Percentiles rank a stretch among this genome's conserved stretches.
Conservation (phyloP, 495 filamentous ascomycete genomes). For the Jackrogersella minutella region DNA sequence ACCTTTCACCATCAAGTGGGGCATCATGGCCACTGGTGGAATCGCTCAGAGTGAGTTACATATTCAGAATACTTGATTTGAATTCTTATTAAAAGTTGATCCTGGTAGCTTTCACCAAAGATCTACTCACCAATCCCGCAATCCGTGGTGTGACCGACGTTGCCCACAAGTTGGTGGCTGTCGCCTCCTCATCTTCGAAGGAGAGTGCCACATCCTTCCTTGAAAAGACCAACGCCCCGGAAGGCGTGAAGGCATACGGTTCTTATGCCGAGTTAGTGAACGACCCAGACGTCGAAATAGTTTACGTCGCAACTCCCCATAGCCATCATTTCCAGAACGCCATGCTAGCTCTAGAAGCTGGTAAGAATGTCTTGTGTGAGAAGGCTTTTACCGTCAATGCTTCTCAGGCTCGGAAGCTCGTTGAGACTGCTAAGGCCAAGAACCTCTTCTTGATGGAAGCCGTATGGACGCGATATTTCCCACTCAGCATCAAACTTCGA, state of each 20-base stretch:
- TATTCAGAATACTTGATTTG: neutral
- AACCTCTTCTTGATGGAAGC: slow-evolving; percentile 96
- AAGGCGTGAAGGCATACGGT: slow-evolving; percentile 75
- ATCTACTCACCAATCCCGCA: slow-evolving; percentile 81
- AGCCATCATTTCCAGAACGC: slow-evolving; percentile 95
- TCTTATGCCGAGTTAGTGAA: slow-evolving; percentile 80
- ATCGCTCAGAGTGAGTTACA: slow-evolving; percentile 72
- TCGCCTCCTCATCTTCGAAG: slow-evolving; percentile 78
- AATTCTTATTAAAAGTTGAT: slow-evolving; percentile 6
- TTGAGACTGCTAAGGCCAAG: slow-evolving; percentile 77
- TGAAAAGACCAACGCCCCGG: slow-evolving; percentile 67
- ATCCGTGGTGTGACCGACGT: slow-evolving; percentile 76
- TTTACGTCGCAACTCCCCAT: slow-evolving; percentile 95
- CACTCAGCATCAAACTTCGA: slow-evolving; percentile 76
- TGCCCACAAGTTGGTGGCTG: slow-evolving; percentile 79
- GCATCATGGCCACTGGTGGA: slow-evolving; percentile 83
- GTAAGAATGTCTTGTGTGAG: slow-evolving; percentile 91
- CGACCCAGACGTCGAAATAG: slow-evolving; percentile 80
- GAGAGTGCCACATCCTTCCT: slow-evolving; percentile 77
- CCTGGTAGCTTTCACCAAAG: slow-evolving; percentile 74
- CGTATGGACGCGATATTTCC: slow-evolving; percentile 94
- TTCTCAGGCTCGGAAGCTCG: slow-evolving; percentile 76
- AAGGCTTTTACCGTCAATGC: slow-evolving; percentile 94
- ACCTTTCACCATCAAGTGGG: slow-evolving; percentile 74
- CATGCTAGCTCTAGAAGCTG: slow-evolving; percentile 80